Base-by-base conservation (phyloP, 345 rosid genomes). In the Dipteronia dyeriana region DNA sequence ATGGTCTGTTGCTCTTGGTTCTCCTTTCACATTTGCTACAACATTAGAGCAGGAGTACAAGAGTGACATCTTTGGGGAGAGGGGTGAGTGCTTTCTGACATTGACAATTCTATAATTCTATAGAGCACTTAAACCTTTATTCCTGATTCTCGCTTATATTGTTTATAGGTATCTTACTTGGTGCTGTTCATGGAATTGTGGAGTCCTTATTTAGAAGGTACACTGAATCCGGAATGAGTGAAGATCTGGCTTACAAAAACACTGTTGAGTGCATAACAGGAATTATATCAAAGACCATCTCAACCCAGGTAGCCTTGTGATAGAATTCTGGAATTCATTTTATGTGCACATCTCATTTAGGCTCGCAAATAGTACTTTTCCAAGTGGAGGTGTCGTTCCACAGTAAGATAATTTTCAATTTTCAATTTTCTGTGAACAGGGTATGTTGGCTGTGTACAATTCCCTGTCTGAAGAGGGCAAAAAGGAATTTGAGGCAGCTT, bases 31-130 rank as follows among this genome's bases (percentile, higher is more conserved):
- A 6, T 95, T 95, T 86, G 97, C 94, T 25, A 93, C 95, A 23
- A 92, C 94, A 51, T 84, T 94, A 78, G 98, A 94, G 85, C 92
- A 89, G 81, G 98, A 94, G 86, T 94, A 94, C 84, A 92, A 79
- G 92, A 94, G 98, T 88, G 98, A 94, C 81, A 94, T 94, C 75
- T 94, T 94, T 71, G 98, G 98, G 75, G 98, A 94, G 83, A 86
- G 97, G 17, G 98, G 98, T 91, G 62, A 80, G 91, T 80, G 43
- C 56, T 47, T 56, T 68, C 26, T 13, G 9, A 4, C 26, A 19
- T 72, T 53, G 66, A 1, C 53, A 23, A 20, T 34, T 53, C n/a
- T 51, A 31, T n/a, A n/a, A n/a, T n/a, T n/a, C n/a, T n/a, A 1
- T 63, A 13, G 31, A n/a, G 39, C 26, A 31, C 20, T 65, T 68